Percentiles rank a stretch among this genome's conserved stretches.
Evolutionary conservation across 2,329 filamentous ascomycete species (phyloP).

Genomic region (Colletotrichum theobromicola): DNA sequence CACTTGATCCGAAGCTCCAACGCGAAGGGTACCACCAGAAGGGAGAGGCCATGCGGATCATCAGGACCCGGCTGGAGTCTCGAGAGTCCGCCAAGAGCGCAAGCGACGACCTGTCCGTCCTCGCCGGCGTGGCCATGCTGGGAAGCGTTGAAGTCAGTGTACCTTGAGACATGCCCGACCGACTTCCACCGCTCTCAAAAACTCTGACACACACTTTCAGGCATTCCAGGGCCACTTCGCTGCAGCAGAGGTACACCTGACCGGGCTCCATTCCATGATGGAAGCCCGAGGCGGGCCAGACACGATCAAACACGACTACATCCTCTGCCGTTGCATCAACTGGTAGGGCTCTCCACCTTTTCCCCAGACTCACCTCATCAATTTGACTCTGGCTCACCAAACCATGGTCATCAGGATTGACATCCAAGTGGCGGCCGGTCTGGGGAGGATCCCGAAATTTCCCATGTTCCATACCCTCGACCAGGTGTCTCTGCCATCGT

Average conservation of each 20-base stretch:
- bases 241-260: slow-evolving; percentile 19
- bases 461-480: slow-evolving; percentile 23
- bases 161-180: no score
- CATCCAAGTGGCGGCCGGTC: slow-evolving; percentile 22
- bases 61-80: slow-evolving; percentile 4
- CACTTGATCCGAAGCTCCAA: slow-evolving; percentile 7
- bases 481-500: slow-evolving; percentile 15
- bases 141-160: slow-evolving; percentile 17
- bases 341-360: slow-evolving; percentile 1
- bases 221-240: slow-evolving; percentile 22
- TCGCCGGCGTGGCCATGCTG: slow-evolving; percentile 18
- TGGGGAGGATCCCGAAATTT: slow-evolving; percentile 19
- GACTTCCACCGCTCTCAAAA: background rate
- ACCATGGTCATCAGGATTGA: slow-evolving; percentile 7
- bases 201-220: background rate
- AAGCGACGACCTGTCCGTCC: slow-evolving; percentile 1
- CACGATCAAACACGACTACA: slow-evolving; percentile 22
- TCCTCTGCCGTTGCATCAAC: slow-evolving; percentile 23
- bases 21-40: slow-evolving; percentile 20
- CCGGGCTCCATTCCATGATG: slow-evolving; percentile 18
- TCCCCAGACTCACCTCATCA: background rate
- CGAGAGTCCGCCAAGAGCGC: background rate
- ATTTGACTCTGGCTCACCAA: background rate
- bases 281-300: slow-evolving; percentile 15
- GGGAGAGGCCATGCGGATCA: slow-evolving; percentile 19